phyloP scores from a whole-genome alignment of 495 filamentous ascomycete species.

The Trichoderma erinaceum region DNA sequence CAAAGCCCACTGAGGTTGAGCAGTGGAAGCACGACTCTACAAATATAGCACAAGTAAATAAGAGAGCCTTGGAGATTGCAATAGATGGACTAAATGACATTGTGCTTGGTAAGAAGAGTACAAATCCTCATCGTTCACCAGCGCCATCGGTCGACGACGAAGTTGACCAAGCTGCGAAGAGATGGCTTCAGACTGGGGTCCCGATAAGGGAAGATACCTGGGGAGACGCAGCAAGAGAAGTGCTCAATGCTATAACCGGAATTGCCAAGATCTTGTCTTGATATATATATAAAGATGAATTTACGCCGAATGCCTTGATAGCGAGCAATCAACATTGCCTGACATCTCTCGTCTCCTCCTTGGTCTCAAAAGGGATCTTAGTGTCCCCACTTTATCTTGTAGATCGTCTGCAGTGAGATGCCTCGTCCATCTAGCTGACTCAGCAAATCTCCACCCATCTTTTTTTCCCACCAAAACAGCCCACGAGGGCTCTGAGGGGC shows the following conservation, averaged over 20 bases:
- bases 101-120: neutral
- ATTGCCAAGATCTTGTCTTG: neutral
- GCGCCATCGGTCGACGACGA: neutral
- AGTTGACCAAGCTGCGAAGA: neutral
- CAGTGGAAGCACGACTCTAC: neutral
- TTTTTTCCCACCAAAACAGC: neutral
- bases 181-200: neutral
- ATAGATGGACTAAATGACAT: neutral
- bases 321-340: neutral
- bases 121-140: neutral
- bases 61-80: neutral
- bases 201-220: neutral
- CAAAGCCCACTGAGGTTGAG: neutral
- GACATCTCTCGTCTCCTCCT: neutral
- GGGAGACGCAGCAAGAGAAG: neutral
- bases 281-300: neutral
- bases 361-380: no score
- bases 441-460: neutral
- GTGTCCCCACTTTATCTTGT: neutral
- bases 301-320: neutral
- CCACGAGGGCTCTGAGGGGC: constrained; percentile 11
- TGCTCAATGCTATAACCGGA: neutral
- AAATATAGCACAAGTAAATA: neutral
- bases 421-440: constrained; percentile 12
- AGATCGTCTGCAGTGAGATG: neutral